phyloP scores from a whole-genome alignment of 768 basidiomycete genomes.

The Sporobolomyces phaffii region DNA sequence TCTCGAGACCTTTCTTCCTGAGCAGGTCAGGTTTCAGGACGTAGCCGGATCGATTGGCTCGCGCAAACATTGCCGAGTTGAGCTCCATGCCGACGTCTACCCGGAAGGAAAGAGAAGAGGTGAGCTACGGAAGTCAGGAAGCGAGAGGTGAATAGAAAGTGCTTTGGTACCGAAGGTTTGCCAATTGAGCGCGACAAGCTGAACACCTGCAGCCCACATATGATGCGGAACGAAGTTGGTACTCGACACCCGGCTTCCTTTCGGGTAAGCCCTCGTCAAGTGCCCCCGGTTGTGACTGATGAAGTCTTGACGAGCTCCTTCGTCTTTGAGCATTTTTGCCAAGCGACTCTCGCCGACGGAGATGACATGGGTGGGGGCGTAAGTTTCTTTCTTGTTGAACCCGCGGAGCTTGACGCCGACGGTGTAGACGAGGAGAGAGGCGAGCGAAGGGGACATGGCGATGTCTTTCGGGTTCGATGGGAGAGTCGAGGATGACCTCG shows the following conservation, averaged over 20 bases:
- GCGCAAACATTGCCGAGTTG: slow-evolving; percentile 91
- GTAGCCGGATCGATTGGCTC: slow-evolving; percentile 81
- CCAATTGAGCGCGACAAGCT: slow-evolving; percentile 93
- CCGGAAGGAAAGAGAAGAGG: background rate
- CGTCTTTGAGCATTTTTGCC: slow-evolving; percentile 62
- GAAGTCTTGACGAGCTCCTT: slow-evolving; percentile 48
- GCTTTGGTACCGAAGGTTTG: slow-evolving; percentile 74
- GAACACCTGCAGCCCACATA: slow-evolving; percentile 82
- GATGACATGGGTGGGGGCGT: slow-evolving; percentile 83
- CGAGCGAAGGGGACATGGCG: slow-evolving; percentile 65
- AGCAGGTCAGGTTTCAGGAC: slow-evolving; percentile 80
- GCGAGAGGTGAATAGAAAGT: background rate
- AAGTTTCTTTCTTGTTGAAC: slow-evolving; percentile 75
- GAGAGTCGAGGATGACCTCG: background rate
- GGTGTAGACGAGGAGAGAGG: slow-evolving; percentile 79
- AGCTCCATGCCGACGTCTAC: slow-evolving; percentile 82
- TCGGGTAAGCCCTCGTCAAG: slow-evolving; percentile 78
- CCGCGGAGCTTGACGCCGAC: slow-evolving; percentile 72
- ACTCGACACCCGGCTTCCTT: slow-evolving; percentile 70
- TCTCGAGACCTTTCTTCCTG: slow-evolving; percentile 48
- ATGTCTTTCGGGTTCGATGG: slow-evolving; percentile 29
- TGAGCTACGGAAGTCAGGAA: background rate
- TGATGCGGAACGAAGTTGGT: slow-evolving; percentile 82
- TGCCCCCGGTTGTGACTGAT: slow-evolving; percentile 81
- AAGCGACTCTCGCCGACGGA: slow-evolving; percentile 80